Evolutionary conservation across 768 basidiomycete species (phyloP).

Genomic region (Trametes coccinea): DNA sequence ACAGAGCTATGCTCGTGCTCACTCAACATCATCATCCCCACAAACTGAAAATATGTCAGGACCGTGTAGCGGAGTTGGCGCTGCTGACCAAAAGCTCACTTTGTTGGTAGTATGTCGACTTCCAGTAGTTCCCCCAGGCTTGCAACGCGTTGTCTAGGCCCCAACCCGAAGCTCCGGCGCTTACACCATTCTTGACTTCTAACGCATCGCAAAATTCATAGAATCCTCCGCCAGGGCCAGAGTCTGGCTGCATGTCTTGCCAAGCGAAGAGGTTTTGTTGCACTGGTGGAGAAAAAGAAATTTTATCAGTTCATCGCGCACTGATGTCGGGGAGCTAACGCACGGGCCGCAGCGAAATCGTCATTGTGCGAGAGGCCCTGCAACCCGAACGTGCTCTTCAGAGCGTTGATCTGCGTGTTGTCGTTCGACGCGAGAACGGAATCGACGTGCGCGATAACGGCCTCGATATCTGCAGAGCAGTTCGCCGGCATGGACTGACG

Average conservation of each 20-base stretch:
- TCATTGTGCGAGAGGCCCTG: conserved; percentile 55
- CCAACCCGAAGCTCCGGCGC: conserved; percentile 52
- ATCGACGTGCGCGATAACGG: conserved; percentile 59
- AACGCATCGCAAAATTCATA: conserved; percentile 62
- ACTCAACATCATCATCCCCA: conserved; percentile 45
- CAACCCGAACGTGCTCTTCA: conserved; percentile 61
- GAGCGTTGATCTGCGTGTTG: conserved; percentile 43
- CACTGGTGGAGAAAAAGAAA: conserved; percentile 14
- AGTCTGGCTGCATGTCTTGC: conserved; percentile 55
- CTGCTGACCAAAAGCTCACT: conserved; percentile 38
- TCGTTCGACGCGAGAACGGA: conserved; percentile 47
- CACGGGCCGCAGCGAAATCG: conserved; percentile 58
- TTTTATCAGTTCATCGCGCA: neutral
- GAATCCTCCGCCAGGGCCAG: conserved; percentile 47
- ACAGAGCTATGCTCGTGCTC: conserved; percentile 22
- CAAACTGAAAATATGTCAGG: conserved; percentile 46
- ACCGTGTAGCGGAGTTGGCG: neutral
- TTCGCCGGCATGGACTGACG: conserved; percentile 63
- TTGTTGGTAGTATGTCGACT: conserved; percentile 38
- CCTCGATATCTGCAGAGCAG: conserved; percentile 67
- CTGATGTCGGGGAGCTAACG: too few relatives aligned
- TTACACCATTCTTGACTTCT: conserved; percentile 55
- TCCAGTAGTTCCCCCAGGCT: conserved; percentile 61
- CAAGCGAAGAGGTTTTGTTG: conserved; percentile 57
- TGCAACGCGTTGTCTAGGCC: conserved; percentile 56